Base-by-base conservation (phyloP, 441 rosid species). In the Cnidoscolus chayamansa region DNA sequence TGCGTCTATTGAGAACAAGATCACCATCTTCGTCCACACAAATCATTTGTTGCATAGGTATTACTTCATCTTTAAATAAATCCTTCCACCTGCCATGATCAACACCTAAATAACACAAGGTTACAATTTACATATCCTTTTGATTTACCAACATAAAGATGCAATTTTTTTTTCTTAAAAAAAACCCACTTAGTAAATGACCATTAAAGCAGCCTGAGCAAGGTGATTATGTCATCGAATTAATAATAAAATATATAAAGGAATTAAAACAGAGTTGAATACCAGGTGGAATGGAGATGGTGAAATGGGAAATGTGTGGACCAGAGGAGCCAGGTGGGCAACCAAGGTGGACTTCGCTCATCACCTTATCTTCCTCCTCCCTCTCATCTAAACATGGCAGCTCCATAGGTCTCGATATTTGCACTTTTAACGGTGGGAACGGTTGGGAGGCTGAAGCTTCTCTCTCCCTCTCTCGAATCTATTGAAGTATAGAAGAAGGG, bases 321-420 rank as follows among this genome's bases (percentile, higher is more conserved):
- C 89, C 89, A 31, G 83, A 75, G 32, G 76, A 69, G 70, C 76
- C 73, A 13, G 92, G 89, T 60, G 94, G 94, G 69, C 98, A 94
- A 51, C 97, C 95, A 10, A 89, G 56, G 77, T 90, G 97, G 51
- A 92, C 85, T 82, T 94, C 95, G 79, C 98, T 92, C 95, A 92
- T 94, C 84, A 92, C 93, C 16, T 78, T 78, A 49, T 47, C 80
- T 50, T 74, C 78, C 56, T 61, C 76, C 54, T 69, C 72, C 8
- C 63, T 79, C 20, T 80, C 78, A 31, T 67, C 74, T 10, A 74
- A 75, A 68, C 72, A 84, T 57, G 59, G 78, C 65, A 68, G 76
- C 32, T 71, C 74, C 86, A 80, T 80, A 31, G 63, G 45, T 62
- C n/a, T n/a, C 0, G 12, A 19, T 43, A 7, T 43, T 65, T 30